These are phyloP conservation scores for Cutaneotrichosporon dermatis DNA, from an alignment of 1,284 basidiomycete species.

Conservation along the genomic window DNA sequence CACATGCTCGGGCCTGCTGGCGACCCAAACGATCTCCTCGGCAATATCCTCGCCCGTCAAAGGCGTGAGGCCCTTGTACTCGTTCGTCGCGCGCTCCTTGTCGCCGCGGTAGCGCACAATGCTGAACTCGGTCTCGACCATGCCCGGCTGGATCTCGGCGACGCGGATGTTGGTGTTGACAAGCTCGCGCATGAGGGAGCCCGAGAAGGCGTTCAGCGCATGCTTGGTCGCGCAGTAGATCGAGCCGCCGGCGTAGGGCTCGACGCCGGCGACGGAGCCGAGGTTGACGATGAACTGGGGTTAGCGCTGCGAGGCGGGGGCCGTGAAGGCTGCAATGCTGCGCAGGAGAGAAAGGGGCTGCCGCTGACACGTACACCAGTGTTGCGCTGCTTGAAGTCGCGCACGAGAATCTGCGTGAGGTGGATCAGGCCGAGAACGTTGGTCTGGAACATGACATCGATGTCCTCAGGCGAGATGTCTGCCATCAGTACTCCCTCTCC, in stretches of 20 bases:
- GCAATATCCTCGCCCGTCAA: slow-evolving; percentile 72
- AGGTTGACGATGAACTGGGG: slow-evolving; percentile 82
- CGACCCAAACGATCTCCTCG: slow-evolving; percentile 83
- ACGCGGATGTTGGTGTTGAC: slow-evolving; percentile 89
- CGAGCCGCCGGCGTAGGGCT: slow-evolving; percentile 79
- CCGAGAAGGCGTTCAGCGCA: slow-evolving; percentile 84
- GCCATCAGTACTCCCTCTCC: too few relatives aligned
- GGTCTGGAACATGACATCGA: slow-evolving; percentile 75
- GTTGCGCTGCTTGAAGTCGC: slow-evolving; percentile 83
- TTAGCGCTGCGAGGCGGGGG: too few relatives aligned
- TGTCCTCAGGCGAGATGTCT: slow-evolving; percentile 43
- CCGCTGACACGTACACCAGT: too few relatives aligned
- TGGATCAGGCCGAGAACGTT: slow-evolving; percentile 56
- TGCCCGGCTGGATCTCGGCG: slow-evolving; percentile 75
- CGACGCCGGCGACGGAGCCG: slow-evolving; percentile 85
- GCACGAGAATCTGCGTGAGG: slow-evolving; percentile 43
- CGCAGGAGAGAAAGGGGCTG: too few relatives aligned
- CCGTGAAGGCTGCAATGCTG: too few relatives aligned
- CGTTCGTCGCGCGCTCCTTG: slow-evolving; percentile 69
- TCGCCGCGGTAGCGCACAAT: slow-evolving; percentile 83
- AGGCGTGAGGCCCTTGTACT: slow-evolving; percentile 73
- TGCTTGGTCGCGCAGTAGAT: slow-evolving; percentile 53
- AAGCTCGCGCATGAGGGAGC: slow-evolving; percentile 72
- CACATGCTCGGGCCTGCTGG: slow-evolving; percentile 27
- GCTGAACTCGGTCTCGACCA: slow-evolving; percentile 62